Conservation (phyloP, 257 asterid genomes). For the Gentiana macrophylla region DNA sequence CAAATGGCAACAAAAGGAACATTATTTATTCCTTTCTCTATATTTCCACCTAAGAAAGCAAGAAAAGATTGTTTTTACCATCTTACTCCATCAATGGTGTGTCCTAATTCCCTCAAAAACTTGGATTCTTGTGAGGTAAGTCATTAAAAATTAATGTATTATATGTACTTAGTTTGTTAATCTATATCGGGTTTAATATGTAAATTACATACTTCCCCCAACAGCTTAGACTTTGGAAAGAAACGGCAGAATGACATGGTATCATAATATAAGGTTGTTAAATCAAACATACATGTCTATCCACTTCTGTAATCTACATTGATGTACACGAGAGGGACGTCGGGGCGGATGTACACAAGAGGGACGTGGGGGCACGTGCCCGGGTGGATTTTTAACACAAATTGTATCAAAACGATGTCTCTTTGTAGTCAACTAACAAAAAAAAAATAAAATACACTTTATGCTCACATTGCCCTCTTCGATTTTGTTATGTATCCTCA, state of each 20-base stretch:
- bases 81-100: constrained; percentile 36
- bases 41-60: constrained; percentile 30
- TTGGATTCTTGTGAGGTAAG: constrained; percentile 49
- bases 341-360: too few species aligned
- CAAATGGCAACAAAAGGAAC: constrained; percentile 38
- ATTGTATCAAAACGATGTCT: too few species aligned
- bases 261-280: too few species aligned
- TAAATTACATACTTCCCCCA: too few species aligned
- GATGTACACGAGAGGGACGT: too few species aligned
- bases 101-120: constrained; percentile 35
- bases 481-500: too few species aligned
- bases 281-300: not conserved
- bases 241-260: too few species aligned
- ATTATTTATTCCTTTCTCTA: constrained; percentile 33
- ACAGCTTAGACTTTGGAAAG: too few species aligned
- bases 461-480: constrained; percentile 18
- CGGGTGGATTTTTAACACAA: too few species aligned
- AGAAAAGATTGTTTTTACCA: constrained; percentile 35
- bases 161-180: not conserved
- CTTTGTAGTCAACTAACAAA: not conserved
- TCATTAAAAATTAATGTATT: constrained; percentile 11
- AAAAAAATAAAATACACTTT: not conserved
- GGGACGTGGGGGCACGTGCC: too few species aligned
- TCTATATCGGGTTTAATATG: too few species aligned
- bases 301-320: too few species aligned